A percentile compares a stretch with the other conserved stretches of the same genome.
These are phyloP conservation scores for Hondaea fermentalgiana DNA, from an alignment of 108 stramenopile genomes.

Conservation along the genomic window DNA sequence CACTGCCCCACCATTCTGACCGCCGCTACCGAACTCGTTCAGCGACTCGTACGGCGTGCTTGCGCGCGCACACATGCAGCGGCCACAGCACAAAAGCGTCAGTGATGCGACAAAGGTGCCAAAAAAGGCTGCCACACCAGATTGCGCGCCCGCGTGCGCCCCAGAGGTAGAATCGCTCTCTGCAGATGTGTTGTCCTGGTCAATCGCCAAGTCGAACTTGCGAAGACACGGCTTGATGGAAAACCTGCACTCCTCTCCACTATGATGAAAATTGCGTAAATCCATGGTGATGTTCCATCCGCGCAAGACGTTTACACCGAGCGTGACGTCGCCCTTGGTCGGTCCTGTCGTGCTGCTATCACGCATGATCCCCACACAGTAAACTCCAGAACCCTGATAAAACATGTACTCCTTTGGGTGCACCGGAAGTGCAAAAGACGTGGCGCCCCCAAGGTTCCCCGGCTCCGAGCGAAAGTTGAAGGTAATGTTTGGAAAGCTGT, in stretches of 20 bases:
- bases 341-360: not conserved
- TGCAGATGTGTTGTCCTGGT: not conserved
- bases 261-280: not conserved
- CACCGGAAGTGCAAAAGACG: not conserved
- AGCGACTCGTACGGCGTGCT: not conserved
- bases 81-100: not conserved
- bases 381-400: not conserved
- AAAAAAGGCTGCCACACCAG: not conserved
- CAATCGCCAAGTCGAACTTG: not conserved
- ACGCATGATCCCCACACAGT: not conserved
- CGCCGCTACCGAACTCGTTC: not conserved
- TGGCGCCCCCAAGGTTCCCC: not conserved
- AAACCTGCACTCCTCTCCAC: not conserved
- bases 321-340: not conserved
- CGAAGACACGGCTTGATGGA: not conserved
- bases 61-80: not conserved
- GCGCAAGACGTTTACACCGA: not conserved
- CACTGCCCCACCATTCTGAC: not conserved
- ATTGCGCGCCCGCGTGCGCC: not conserved
- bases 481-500: not conserved
- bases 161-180: not conserved
- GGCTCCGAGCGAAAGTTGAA: not conserved
- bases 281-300: slow-evolving; percentile 18
- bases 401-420: slow-evolving; percentile 17
- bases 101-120: not conserved